Base-by-base conservation (phyloP, 805 yeast species). In the Zygoascus tannicola region DNA sequence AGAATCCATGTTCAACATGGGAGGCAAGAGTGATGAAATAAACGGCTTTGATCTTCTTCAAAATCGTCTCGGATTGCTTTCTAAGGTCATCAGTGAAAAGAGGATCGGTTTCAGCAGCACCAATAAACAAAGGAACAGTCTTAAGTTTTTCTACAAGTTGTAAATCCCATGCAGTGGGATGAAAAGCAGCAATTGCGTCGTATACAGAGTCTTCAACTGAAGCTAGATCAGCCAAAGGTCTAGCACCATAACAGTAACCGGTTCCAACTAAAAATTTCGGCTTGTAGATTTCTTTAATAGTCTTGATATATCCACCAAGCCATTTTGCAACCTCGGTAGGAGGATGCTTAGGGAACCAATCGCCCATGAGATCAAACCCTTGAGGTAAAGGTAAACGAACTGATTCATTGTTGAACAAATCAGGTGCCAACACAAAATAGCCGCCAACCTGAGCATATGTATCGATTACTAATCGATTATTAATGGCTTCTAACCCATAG, bases 231-330 rank as follows among this genome's bases (percentile, higher is more conserved):
- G 22, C 20, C 18, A 37, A 21, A 14, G 40, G 40, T 3, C 40
- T 82, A 34, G 85, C 95, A 59, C 96, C 96, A 51, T 69, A 86
- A 65, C 96, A 86, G 67, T 85, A 78, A 20, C 96, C 95, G 46
- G 81, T 64, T 18, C 76, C 75, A 35, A 73, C 78, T 19, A 81
- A 47, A 51, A 69, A 75, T 42, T 66, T 59, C 15, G 76, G 74
- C n/a, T 63, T 63, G 44, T 62, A 59, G n/a, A 7, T n/a, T 20
- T 37, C 14, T 12, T 21, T 22, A 37, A 37, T 16, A 4, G 21
- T n/a, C 2, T 16, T 14, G 18, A 37, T 5, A 23, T n/a, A 37
- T 7, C 20, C 21, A 14, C 5, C 14, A 7, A 37, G 19, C 15
- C 16, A n/a, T 45, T 71, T 73, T 22, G 58, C 54, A 47, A 66